Evolutionary conservation across 371 early-diverging fungal genomes (phyloP).

Genomic region (Paramicrosporidium saccamoebae): DNA sequence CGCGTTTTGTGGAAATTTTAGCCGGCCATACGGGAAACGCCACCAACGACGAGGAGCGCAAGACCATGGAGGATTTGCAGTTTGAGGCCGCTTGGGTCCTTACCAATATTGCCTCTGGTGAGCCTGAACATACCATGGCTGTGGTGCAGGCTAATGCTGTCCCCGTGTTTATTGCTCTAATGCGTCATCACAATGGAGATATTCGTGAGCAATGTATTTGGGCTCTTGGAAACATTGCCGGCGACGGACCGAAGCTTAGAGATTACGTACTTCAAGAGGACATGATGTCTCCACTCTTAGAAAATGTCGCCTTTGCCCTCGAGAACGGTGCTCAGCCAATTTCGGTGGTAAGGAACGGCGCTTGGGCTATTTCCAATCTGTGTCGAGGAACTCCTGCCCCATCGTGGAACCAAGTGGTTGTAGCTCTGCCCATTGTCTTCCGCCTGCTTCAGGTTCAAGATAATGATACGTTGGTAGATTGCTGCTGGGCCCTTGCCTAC

Average conservation of each 20-base stretch:
- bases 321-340: slow-evolving; percentile 54
- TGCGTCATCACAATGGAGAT: slow-evolving; percentile 46
- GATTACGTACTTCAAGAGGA: slow-evolving; percentile 64
- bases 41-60: no score
- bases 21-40: no score
- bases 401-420: slow-evolving; percentile 39
- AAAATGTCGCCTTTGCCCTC: no score
- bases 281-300: slow-evolving; percentile 45
- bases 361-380: slow-evolving; percentile 96
- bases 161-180: slow-evolving; percentile 62
- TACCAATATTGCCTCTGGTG: slow-evolving; percentile 98
- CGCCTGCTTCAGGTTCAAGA: slow-evolving; percentile 61
- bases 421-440: slow-evolving; percentile 56
- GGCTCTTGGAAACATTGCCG: slow-evolving; percentile 99
- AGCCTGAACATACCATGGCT: slow-evolving; percentile 69
- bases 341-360: slow-evolving; percentile 87
- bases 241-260: slow-evolving; percentile 80
- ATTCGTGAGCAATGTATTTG: slow-evolving; percentile 98
- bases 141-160: slow-evolving; percentile 84
- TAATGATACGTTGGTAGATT: slow-evolving; percentile 84
- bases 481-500: slow-evolving; percentile 98
- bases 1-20: slow-evolving; percentile 84
- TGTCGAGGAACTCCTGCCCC: slow-evolving; percentile 94
- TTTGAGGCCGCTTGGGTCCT: slow-evolving; percentile 99
- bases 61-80: no score